Conservation (phyloP, 768 basidiomycete species). For the Lentinula boryana region DNA sequence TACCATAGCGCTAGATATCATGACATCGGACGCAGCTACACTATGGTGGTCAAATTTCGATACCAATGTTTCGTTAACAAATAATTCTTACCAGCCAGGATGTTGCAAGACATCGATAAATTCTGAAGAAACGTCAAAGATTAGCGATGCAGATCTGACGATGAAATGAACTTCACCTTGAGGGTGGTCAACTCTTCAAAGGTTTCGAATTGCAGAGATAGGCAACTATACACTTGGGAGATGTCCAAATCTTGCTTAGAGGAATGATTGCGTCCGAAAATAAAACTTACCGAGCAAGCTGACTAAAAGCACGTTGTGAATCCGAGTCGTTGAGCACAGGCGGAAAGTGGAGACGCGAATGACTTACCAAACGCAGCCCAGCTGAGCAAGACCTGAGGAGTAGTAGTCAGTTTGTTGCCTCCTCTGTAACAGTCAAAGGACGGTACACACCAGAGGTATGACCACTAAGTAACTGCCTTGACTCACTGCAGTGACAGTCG, state of each 20-base stretch:
- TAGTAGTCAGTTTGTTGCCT: too few species aligned
- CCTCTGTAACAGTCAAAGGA: not conserved
- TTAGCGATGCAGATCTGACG: not conserved
- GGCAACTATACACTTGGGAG: not conserved
- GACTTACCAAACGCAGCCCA: not conserved
- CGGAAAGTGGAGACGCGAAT: not conserved
- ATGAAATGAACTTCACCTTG: not conserved
- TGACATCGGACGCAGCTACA: slow-evolving; percentile 7
- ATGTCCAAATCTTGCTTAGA: not conserved
- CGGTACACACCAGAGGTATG: slow-evolving; percentile 4
- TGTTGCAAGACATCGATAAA: slow-evolving; percentile 11
- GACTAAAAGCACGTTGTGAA: not conserved
- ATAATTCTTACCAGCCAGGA: slow-evolving; percentile 1
- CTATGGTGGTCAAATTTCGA: not conserved
- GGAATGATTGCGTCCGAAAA: too few species aligned
- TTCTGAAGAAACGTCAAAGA: not conserved
- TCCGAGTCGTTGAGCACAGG: not conserved
- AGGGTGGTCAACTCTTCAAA: not conserved
- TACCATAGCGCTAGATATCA: slow-evolving; percentile 7
- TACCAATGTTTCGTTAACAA: not conserved
- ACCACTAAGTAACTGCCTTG: slow-evolving; percentile 5
- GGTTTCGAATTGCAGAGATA: not conserved
- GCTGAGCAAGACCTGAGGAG: not conserved
- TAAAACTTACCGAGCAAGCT: not conserved
- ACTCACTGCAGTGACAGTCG: slow-evolving; percentile 4